Conservation (phyloP, 23 red algal species). For the Agarophyton chilense region DNA sequence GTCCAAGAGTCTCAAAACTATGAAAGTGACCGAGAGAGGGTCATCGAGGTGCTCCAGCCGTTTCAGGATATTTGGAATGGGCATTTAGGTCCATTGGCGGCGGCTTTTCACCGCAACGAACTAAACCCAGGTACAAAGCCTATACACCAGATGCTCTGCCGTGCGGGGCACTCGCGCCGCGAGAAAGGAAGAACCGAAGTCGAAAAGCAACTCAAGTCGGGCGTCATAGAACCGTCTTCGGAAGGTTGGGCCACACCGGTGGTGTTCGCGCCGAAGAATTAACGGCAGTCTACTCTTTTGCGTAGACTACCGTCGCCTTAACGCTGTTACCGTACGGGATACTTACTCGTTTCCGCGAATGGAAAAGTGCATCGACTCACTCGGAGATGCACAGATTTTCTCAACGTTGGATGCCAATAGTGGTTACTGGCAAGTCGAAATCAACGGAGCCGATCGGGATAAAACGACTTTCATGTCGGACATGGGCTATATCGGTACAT, state of each 20-base stretch:
- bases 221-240: constrained; percentile 16
- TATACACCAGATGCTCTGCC: not conserved
- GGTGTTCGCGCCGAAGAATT: constrained; percentile 17
- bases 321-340: constrained; percentile 17
- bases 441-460: not conserved
- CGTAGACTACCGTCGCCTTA: constrained; percentile 28
- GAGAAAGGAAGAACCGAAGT: not conserved
- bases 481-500: not conserved
- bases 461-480: not conserved
- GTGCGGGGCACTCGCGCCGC: not conserved
- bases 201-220: not conserved
- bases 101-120: constrained; percentile 6
- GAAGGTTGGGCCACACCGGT: not conserved
- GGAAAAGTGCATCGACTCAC: constrained; percentile 33
- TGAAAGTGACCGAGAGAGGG: not conserved
- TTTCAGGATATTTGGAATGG: constrained; percentile 1
- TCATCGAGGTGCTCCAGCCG: not conserved
- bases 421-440: not conserved
- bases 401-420: constrained; percentile 19
- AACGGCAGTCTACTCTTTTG: constrained; percentile 31
- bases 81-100: not conserved
- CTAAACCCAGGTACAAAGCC: not conserved
- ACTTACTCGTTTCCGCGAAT: constrained; percentile 25
- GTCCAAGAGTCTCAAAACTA: not conserved
- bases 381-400: constrained; percentile 28